Base-by-base conservation (phyloP, 1,284 basidiomycete genomes). In the Ceratobasidium sp. region DNA sequence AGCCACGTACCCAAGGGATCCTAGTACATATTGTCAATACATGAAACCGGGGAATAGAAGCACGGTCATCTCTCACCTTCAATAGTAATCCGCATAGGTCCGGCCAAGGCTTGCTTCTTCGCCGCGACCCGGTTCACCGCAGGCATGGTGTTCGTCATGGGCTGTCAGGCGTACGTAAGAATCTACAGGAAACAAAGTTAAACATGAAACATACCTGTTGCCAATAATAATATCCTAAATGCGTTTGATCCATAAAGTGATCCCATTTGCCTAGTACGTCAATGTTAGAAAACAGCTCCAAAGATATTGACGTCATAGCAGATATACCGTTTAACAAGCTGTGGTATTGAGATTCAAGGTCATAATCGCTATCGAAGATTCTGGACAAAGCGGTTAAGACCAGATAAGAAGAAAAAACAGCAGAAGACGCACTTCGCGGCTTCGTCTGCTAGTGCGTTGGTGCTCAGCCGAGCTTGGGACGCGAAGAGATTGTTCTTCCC, bases 221-320 rank as follows among this genome's bases (percentile, higher is more conserved):
- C 90, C 90, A 92, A 80, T 92, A 91, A 76, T 85, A 87, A 77
- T 90, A 91, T 78, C 86, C 87, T 71, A 89, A 79, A 81, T 89
- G 88, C 7, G 76, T 75, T 62, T 77, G 76, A 41, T 77, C 76
- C 76, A 77, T 75, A 57, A 77, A 73, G 53, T 71, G 67, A 60
- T 71, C 45, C 67, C 67, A 71, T 71, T 71, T 71, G 45, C 67
- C 76, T 77, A 53, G 36, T 24, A 45, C 11, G 8, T 5, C 41
- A 27, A 14, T 5, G 27, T 66, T 7, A 66, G 24, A 24, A 24
- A 36, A 8, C 27, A 9, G n/a, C 33, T 41, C 29, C 33, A 17
- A 41, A 15, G 2, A 14, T 1, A 22, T 1, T 1, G 15, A 22
- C 5, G 17, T 44, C 31, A 29, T 8, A 27, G 36, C 22, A 7